A percentile compares a stretch with the other conserved stretches of the same genome.
phyloP scores from a whole-genome alignment of 139 green algal genomes.

The Micractinium sp. region DNA sequence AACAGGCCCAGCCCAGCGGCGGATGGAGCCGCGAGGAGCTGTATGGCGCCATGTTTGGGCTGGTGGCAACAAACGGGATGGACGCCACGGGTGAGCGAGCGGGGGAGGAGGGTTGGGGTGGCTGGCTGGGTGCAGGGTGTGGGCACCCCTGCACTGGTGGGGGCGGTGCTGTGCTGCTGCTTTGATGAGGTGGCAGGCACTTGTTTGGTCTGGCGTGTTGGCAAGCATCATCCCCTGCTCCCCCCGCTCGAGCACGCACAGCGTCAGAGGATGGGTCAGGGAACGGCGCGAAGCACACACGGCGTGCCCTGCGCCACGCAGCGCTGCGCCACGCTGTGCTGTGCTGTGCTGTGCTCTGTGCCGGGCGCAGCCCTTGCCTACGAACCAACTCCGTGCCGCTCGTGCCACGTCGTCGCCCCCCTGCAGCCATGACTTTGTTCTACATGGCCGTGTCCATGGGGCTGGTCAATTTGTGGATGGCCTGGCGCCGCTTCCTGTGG shows the following conservation, averaged over 20 bases:
- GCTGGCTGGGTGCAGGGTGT: neutral
- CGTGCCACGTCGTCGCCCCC: no score
- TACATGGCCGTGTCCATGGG: conserved; percentile 28
- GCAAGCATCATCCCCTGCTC: no score
- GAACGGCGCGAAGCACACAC: no score
- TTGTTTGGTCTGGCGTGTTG: no score
- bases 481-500: conserved; percentile 48
- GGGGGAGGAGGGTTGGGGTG: neutral
- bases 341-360: neutral
- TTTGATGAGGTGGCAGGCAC: neutral
- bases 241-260: no score
- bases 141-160: no score
- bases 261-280: no score
- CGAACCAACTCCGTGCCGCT: no score
- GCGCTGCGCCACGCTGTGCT: neutral
- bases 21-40: neutral
- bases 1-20: neutral
- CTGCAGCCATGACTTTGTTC: conserved; percentile 32
- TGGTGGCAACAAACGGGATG: neutral
- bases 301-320: no score
- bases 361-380: no score
- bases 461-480: conserved; percentile 37
- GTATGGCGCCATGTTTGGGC: neutral
- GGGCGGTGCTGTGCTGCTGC: neutral
- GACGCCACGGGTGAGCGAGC: neutral